Evolutionary conservation across 116 monocot species (phyloP).

Genomic region (Dioscorea cayenensis): DNA sequence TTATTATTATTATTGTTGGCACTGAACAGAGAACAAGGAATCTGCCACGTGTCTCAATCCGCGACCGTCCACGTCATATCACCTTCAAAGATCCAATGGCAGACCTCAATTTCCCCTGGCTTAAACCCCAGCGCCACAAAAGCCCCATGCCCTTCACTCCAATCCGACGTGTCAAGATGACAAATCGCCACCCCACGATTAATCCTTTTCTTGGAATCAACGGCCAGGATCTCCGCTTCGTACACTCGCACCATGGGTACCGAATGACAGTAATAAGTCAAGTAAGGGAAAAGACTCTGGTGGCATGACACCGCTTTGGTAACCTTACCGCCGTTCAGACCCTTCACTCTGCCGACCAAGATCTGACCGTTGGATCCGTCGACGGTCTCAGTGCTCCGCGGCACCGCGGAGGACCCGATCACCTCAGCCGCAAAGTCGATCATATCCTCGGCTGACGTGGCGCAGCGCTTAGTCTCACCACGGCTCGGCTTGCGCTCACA

Average conservation of each 20-base stretch:
- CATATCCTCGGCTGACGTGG: conserved; percentile 69
- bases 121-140: conserved; percentile 35
- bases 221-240: conserved; percentile 58
- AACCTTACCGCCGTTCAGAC: conserved; percentile 55
- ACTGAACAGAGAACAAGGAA: neutral
- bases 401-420: conserved; percentile 42
- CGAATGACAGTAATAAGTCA: conserved; percentile 83
- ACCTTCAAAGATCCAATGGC: conserved; percentile 42
- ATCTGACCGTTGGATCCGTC: conserved; percentile 25
- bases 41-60: conserved; percentile 8
- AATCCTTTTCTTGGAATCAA: conserved; percentile 27
- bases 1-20: no score
- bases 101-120: conserved; percentile 45
- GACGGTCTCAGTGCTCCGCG: conserved; percentile 41
- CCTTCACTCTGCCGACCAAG: conserved; percentile 40
- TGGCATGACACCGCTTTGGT: conserved; percentile 81
- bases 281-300: conserved; percentile 80
- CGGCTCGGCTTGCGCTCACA: conserved; percentile 70
- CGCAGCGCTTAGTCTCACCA: conserved; percentile 78
- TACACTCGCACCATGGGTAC: conserved; percentile 74
- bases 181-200: conserved; percentile 72
- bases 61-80: conserved; percentile 33
- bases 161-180: conserved; percentile 61
- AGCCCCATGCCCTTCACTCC: conserved; percentile 41
- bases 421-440: conserved; percentile 67